Evolutionary conservation across 176 grass and related monocot species (phyloP), one percentile per base, ranked within the genome.

Genomic region (Avena insularis): DNA sequence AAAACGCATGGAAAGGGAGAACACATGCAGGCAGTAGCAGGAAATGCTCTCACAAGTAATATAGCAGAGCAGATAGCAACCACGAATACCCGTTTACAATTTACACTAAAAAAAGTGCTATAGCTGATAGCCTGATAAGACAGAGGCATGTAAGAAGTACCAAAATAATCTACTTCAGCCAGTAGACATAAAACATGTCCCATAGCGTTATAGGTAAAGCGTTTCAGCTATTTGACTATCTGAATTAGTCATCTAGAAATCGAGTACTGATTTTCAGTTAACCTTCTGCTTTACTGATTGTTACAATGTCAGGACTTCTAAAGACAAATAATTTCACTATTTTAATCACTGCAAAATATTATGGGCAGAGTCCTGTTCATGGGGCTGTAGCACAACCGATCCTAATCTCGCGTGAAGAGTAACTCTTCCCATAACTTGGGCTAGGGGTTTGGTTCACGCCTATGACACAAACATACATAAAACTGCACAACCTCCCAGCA

Each of bases 71-170:
- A 49, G 17, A 20, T 21, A 23, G 77, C 12, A 14, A 65, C 38
- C 19, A 29, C 2, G 0, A 6, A 78, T 8, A 9, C 6, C 15
- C 15, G 20, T 20, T 68, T 69, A 27, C 2, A 56, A 43, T 47
- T 57, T 66, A 27, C 11, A 45, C 3, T n/a, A 25, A 51, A 75
- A 12, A 54, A 81, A 75, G 35, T 33, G 36, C 4, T 35, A 58
- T 58, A 48, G 46, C 20, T 57, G 15, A 82, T 82, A 49, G 46
- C 60, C 16, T 23, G 16, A 71, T 86, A 40, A 72, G 77, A 15
- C 35, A 71, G 12, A 6, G 63, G 2, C 21, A 19, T 8, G 53
- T 25, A 0, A 65, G 7, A 67, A 56, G 0, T 84, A 56, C 35
- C 21, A 75, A 65, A 65, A 88, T 67, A 3, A 87, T 75, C 6